Evolutionary conservation across 805 yeast species (phyloP), one percentile per base, ranked within the genome.

Genomic region (Lipomyces spencermartinsiae): DNA sequence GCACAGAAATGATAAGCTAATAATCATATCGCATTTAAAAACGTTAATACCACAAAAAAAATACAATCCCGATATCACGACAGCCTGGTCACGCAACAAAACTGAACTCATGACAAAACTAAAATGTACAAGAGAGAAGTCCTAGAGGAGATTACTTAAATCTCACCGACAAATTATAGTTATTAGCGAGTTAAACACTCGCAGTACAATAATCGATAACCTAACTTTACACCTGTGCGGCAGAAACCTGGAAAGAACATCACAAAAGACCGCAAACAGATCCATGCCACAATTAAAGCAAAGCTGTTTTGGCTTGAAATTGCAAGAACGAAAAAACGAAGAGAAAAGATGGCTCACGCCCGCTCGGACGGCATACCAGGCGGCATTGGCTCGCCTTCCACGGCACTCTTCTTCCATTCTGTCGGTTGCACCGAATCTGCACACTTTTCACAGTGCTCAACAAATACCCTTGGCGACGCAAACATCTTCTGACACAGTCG

Each of bases 381-480:
- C 49, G 22, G 49, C 49, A 43, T 43, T 43, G 49, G 49, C 56
- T 53, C 34, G 10, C 34, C 83, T 59, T 66, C 69, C n/a, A 57
- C 65, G 46, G 59, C 69, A 43, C 60, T 57, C 56, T 69, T 69
- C 58, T 69, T 69, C 72, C 72, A 69, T 43, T 69, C 72, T 25
- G 72, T 68, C 3, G 72, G 72, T 65, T 69, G 72, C 35, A 69
- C 71, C 25, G 72, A 62, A 14, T 78, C 80, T 62, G 93, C 89
- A 77, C 94, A 90, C 19, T 83, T 85, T 34, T 81, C 82, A 68
- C 90, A 87, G 75, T 90, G 94, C 54, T 84, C 87, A 37, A 90
- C 81, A 75, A 90, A 90, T 1, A 78, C 78, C 68, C 86, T 86
- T 33, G 88, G 83, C 49, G 81, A 77, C 12, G 81, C 79, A 73